phyloP scores from a whole-genome alignment of 805 yeast genomes.

The Danielia oregonensis region DNA sequence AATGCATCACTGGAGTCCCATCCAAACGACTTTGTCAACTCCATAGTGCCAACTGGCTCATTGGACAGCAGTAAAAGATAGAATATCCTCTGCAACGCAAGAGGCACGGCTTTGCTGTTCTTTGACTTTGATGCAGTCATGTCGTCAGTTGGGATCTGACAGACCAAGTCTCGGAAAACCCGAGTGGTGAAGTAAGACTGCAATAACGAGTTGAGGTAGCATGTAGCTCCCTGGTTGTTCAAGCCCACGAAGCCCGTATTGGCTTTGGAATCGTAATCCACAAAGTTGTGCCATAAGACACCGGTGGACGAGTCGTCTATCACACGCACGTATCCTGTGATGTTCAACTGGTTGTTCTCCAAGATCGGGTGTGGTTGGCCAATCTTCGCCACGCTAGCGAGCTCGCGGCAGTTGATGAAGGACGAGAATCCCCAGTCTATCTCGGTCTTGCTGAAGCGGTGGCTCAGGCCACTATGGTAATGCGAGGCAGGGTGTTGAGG shows the following conservation, averaged over 20 bases:
- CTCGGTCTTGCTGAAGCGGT: slow-evolving; percentile 70
- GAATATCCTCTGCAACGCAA: slow-evolving; percentile 85
- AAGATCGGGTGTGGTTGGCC: slow-evolving; percentile 36
- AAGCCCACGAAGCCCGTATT: slow-evolving; percentile 90
- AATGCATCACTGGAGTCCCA: slow-evolving; percentile 97
- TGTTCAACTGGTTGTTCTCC: slow-evolving; percentile 55
- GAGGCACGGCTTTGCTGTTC: slow-evolving; percentile 47
- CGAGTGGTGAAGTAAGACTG: slow-evolving; percentile 89
- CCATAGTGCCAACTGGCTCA: slow-evolving; percentile 78
- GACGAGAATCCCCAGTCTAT: slow-evolving; percentile 96
- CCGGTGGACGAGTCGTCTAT: slow-evolving; percentile 87
- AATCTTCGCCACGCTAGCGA: slow-evolving; percentile 24
- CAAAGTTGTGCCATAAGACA: slow-evolving; percentile 86
- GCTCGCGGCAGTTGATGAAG: slow-evolving; percentile 46
- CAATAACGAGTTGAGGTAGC: slow-evolving; percentile 87
- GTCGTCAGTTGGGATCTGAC: slow-evolving; percentile 75
- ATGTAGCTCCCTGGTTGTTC: slow-evolving; percentile 96
- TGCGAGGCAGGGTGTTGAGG: slow-evolving; percentile 66
- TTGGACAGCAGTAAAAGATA: slow-evolving; percentile 71
- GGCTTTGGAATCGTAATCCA: slow-evolving; percentile 80
- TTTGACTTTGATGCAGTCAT: slow-evolving; percentile 10
- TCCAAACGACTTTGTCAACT: slow-evolving; percentile 88
- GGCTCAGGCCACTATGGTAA: slow-evolving; percentile 62
- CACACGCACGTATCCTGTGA: slow-evolving; percentile 73
- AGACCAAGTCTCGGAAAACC: slow-evolving; percentile 78